Conservation (phyloP, 2,329 filamentous ascomycete species). For the Ascochyta pisi region DNA sequence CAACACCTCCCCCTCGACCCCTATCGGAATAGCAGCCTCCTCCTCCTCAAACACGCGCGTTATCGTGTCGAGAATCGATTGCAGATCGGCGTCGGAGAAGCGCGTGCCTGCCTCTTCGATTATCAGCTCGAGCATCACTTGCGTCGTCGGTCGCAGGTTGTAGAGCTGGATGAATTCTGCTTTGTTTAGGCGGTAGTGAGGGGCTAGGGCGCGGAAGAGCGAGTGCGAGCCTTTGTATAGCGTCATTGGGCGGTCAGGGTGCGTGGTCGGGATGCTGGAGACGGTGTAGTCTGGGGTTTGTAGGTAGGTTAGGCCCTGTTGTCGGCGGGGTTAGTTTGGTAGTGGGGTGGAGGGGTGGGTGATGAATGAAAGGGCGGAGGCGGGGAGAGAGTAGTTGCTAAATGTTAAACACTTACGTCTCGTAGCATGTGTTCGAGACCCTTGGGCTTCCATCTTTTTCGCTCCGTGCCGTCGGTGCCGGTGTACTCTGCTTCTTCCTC, state of each 20-base stretch:
- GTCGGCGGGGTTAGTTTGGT: not conserved
- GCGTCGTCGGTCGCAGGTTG: constrained; percentile 41
- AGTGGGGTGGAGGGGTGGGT: not conserved
- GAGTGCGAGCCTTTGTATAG: constrained; percentile 44
- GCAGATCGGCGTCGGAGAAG: constrained; percentile 39
- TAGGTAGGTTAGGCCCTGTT: constrained; percentile 58
- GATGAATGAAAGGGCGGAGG: not conserved
- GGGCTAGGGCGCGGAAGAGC: constrained; percentile 39
- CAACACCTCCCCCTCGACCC: constrained; percentile 37
- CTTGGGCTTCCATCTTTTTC: constrained; percentile 45
- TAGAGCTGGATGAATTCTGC: constrained; percentile 50
- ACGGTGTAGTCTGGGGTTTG: constrained; percentile 37
- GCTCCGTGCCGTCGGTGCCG: constrained; percentile 37
- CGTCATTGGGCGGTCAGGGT: constrained; percentile 40
- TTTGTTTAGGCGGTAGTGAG: constrained; percentile 45
- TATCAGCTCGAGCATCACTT: constrained; percentile 43
- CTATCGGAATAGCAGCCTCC: constrained; percentile 35
- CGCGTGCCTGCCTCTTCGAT: constrained; percentile 44
- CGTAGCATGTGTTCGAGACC: constrained; percentile 68
- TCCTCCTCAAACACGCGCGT: constrained; percentile 41
- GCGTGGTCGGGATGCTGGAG: constrained; percentile 21
- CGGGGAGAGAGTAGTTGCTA: too few species aligned
- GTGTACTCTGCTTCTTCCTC: constrained; percentile 44
- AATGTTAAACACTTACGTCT: constrained; percentile 59
- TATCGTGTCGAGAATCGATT: constrained; percentile 39